These are phyloP conservation scores for Dendrobium chrysotoxum DNA, from an alignment of 106 monocot species.

Conservation along the genomic window DNA sequence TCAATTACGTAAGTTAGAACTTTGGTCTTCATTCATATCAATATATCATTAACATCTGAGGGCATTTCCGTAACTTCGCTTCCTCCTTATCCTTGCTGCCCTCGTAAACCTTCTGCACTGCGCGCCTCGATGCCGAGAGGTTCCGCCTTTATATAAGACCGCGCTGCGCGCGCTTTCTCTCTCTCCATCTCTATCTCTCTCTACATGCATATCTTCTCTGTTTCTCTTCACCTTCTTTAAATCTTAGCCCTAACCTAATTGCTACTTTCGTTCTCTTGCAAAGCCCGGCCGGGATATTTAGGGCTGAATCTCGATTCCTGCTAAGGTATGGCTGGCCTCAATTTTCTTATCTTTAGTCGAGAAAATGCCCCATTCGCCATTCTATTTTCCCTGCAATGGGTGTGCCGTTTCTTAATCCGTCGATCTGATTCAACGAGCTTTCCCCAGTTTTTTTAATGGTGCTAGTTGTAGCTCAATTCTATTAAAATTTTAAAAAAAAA, in stretches of 20 bases:
- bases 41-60: background rate
- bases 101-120: background rate
- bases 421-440: background rate
- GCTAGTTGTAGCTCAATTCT: too few relatives aligned
- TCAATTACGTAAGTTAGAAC: too few relatives aligned
- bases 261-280: background rate
- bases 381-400: background rate
- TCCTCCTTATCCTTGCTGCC: background rate
- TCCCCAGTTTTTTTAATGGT: too few relatives aligned
- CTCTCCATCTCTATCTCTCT: background rate
- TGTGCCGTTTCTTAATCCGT: background rate
- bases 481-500: too few relatives aligned
- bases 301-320: background rate
- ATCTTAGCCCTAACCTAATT: background rate
- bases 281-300: background rate
- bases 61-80: background rate
- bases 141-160: background rate
- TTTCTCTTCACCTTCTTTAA: too few relatives aligned
- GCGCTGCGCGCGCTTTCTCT: background rate
- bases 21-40: background rate
- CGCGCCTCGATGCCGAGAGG: background rate
- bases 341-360: background rate
- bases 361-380: background rate
- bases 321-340: background rate
- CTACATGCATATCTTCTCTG: background rate